Evolutionary conservation across 169 alveolate genomes (phyloP), one percentile per base, ranked within the genome.

Genomic region (Perkinsus chesapeaki): DNA sequence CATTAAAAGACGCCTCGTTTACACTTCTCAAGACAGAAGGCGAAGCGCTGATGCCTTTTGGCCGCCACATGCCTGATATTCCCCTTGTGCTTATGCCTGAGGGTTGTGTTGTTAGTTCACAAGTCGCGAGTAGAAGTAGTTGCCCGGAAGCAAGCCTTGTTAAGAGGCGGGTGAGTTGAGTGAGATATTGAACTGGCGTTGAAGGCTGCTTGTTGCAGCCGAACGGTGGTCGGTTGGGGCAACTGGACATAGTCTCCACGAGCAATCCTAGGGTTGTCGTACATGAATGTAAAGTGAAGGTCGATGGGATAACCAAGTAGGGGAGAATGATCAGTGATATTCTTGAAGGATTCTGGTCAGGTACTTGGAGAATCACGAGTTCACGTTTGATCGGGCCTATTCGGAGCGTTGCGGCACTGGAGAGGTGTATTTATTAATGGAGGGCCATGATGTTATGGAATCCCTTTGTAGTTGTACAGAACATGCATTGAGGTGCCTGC

Each of bases 261-360:
- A 39, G 96, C 16, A 97, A 97, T 93, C 98, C 98, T 12, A 94
- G 93, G 73, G 94, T 96, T 19, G 93, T 96, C 91, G 97, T 97
- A 12, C 98, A 97, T 92, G 98, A 97, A 73, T 95, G 97, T 39
- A 97, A 96, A 93, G 92, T 96, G 39, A 97, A 96, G 95, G 98
- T 97, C 19, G 98, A 97, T 94, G 98, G 98, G 3, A 96, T 96
- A 48, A 97, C 98, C 5, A 97, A 97, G 73, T 94, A 48, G 82
- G 82, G 12, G 3, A 20, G 0, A 23, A 1, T 34, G 82, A 12
- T n/a, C n/a, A n/a, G n/a, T n/a, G n/a, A 60, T 5, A 3, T 12
- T n/a, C 31, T 9, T 34, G 82, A 34, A 12, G 82, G 31, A 27
- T 60, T 9, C 82, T 16, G 37, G 82, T 47, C 82, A 60, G 82